phyloP scores from a whole-genome alignment of 306 rosid species.

The Quillaja saponaria region DNA sequence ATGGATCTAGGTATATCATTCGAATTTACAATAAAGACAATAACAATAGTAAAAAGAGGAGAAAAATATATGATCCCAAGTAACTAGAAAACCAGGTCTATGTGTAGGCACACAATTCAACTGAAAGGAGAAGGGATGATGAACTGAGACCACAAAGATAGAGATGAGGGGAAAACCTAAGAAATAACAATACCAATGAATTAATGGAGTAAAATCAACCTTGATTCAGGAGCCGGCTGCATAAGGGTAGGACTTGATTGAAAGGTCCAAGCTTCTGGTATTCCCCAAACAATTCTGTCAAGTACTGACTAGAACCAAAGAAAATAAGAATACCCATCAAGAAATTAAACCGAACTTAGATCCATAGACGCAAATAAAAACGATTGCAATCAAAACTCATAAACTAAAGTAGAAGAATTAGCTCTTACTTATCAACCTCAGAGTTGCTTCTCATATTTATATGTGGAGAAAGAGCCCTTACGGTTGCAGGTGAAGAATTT shows the following conservation, averaged over 20 bases:
- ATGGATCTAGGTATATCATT: no score
- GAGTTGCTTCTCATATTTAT: constrained; percentile 46
- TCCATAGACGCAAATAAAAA: background rate
- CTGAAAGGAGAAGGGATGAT: no score
- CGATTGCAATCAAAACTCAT: background rate
- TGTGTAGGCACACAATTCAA: constrained; percentile 14
- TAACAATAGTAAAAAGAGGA: background rate
- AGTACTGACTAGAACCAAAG: constrained; percentile 50
- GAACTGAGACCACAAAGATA: no score
- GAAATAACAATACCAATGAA: constrained; percentile 6
- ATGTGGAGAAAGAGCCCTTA: constrained; percentile 49
- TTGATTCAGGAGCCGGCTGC: constrained; percentile 56
- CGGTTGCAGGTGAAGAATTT: constrained; percentile 47
- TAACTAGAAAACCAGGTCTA: constrained; percentile 12
- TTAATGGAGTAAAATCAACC: constrained; percentile 29
- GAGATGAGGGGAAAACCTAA: constrained; percentile 4
- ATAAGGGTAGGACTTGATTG: constrained; percentile 56
- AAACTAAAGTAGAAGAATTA: constrained; percentile 7
- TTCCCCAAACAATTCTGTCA: constrained; percentile 51
- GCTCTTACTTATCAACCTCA: constrained; percentile 47
- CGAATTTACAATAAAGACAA: constrained; percentile 1
- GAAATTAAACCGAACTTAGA: constrained; percentile 15
- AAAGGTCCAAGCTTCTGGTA: constrained; percentile 58
- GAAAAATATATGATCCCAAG: constrained; percentile 9
- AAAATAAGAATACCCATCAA: constrained; percentile 23